phyloP scores from a whole-genome alignment of 306 rosid genomes.

The Dalbergia oliveri region DNA sequence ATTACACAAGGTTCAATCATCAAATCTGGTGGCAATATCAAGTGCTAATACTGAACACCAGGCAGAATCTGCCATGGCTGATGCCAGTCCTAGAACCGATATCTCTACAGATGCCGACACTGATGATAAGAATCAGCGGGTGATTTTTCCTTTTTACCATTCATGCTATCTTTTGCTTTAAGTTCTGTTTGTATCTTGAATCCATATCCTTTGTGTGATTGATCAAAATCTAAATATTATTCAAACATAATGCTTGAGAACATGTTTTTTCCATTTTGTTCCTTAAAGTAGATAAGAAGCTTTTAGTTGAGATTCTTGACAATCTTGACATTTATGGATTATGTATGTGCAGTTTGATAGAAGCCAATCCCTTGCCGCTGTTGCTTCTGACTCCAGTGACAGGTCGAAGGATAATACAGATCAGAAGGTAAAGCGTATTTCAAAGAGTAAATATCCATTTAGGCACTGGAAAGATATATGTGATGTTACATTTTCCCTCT shows the following conservation, averaged over 20 bases:
- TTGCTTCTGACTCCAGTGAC: conserved; percentile 92
- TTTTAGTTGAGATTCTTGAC: conserved; percentile 5
- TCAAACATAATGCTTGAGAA: background rate
- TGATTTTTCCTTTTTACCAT: conserved; percentile 49
- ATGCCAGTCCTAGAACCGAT: conserved; percentile 97
- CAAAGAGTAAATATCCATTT: conserved; percentile 8
- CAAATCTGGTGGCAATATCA: conserved; percentile 48
- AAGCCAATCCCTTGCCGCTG: conserved; percentile 59
- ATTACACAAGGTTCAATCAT: conserved; percentile 57
- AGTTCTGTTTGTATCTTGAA: too few species aligned
- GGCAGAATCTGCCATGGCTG: conserved; percentile 83
- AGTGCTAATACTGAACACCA: conserved; percentile 54
- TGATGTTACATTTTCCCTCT: too few species aligned
- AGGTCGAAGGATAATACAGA: conserved; percentile 89
- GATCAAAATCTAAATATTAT: conserved; percentile 5
- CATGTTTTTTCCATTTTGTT: conserved; percentile 21
- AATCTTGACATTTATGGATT: conserved; percentile 47
- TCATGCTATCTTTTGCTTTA: conserved; percentile 3
- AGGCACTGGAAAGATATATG: background rate
- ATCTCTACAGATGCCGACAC: conserved; percentile 96
- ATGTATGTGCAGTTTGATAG: conserved; percentile 68
- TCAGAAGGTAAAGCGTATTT: conserved; percentile 77
- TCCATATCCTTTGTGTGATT: conserved; percentile 12
- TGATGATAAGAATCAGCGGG: conserved; percentile 91
- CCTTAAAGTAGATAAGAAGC: conserved; percentile 1